Percentiles rank a stretch among this genome's conserved stretches.
Conservation (phyloP, 2,329 filamentous ascomycete species). For the Colletotrichum tamarilloi region DNA sequence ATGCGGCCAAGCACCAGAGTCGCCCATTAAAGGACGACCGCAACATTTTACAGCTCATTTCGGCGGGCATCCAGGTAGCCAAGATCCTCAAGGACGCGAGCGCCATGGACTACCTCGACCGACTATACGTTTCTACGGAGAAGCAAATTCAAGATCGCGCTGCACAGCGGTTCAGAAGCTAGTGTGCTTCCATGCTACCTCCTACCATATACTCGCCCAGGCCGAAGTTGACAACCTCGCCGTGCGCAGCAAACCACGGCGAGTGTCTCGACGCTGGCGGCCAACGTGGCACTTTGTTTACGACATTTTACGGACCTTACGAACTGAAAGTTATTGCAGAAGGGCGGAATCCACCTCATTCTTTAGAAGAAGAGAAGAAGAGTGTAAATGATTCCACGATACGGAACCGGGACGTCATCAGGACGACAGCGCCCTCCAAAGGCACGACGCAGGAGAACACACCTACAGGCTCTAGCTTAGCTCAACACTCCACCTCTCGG, state of each 20-base stretch:
- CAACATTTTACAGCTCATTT: constrained; percentile 88
- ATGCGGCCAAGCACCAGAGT: constrained; percentile 85
- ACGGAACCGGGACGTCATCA: constrained; percentile 26
- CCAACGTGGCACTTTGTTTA: constrained; percentile 3
- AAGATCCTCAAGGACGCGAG: constrained; percentile 87
- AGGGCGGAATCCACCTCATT: constrained; percentile 19
- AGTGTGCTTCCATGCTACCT: constrained; percentile 26
- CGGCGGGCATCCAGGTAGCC: constrained; percentile 86
- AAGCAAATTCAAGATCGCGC: constrained; percentile 78
- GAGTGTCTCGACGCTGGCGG: background rate
- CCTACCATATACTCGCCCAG: background rate
- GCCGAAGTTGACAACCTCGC: background rate
- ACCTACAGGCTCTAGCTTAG: constrained; percentile 22
- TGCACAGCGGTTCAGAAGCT: constrained; percentile 54
- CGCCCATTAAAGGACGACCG: constrained; percentile 88
- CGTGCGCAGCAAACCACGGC: constrained; percentile 5
- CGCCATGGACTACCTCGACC: constrained; percentile 85
- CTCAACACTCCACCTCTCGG: constrained; percentile 20
- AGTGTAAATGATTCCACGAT: constrained; percentile 27
- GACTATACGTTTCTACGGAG: constrained; percentile 85
- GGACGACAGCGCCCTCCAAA: constrained; percentile 13
- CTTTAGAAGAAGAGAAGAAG: constrained; percentile 31
- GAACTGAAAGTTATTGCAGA: constrained; percentile 29
- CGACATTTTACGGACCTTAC: constrained; percentile 30
- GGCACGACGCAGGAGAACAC: constrained; percentile 20